Evolutionary conservation across 257 asterid species (phyloP), one percentile per base, ranked within the genome.

Genomic region (Solanum arcanum): DNA sequence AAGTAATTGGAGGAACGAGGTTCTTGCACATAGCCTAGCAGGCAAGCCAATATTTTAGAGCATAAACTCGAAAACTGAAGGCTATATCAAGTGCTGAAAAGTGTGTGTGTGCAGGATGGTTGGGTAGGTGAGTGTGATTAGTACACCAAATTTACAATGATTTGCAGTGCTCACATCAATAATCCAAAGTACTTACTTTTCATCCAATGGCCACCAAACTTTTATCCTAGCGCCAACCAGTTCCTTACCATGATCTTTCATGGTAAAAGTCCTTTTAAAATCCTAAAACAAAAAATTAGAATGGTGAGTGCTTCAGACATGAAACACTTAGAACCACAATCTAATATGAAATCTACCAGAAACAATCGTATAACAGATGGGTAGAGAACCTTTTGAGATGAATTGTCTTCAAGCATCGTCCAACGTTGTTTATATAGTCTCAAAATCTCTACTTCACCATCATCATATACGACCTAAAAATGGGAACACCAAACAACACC

Each of bases 121-220:
- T 44, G 8, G 37, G 33, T 76, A 37, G 13, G n/a, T n/a, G 84
- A 11, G 23, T 25, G 64, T 8, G 8, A 42, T 47, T 46, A 85
- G 78, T 39, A 20, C 82, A 68, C 2, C 25, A 83, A 42, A 69
- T 44, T 68, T 69, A 44, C 68, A 3, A 29, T 44, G 37, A 62
- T 68, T 42, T 52, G 41, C 23, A 46, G 44, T 25, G 7, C 39
- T 39, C 80, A 64, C 69, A 62, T 4, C 20, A 18, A 31, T 83
- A 68, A 35, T 75, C 41, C 69, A 76, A 84, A 88, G 84, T 47
- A 88, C 93, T 87, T 89, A 94, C 95, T 21, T 25, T 74, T 64
- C 68, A 89, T 86, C 93, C 82, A 88, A 29, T n/a, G 94, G 91
- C 92, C 96, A 91, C 92, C 90, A 92, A 83, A 94, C 91, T 73